A percentile compares a stretch with the other conserved stretches of the same genome.
phyloP scores from a whole-genome alignment of 495 filamentous ascomycete genomes.

The Aspergillus bridgeri region DNA sequence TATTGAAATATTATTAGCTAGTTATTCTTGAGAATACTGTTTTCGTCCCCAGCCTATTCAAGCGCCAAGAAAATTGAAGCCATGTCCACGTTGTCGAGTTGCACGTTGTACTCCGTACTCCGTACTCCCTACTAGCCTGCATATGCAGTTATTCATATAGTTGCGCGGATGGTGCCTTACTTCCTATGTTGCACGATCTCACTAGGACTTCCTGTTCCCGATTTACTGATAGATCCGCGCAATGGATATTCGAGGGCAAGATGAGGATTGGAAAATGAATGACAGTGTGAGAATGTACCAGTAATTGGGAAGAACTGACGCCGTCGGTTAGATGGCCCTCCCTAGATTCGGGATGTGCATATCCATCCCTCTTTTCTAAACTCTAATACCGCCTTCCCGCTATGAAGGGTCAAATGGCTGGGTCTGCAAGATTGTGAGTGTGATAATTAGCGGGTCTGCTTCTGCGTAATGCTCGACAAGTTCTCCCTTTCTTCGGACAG shows the following conservation, averaged over 20 bases:
- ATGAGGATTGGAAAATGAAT: background rate
- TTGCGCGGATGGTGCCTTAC: background rate
- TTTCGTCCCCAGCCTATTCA: background rate
- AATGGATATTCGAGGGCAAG: background rate
- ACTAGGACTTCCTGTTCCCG: background rate
- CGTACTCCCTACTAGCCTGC: background rate
- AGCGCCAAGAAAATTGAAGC: background rate
- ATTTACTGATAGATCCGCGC: background rate
- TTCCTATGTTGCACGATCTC: background rate
- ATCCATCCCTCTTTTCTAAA: conserved; percentile 10
- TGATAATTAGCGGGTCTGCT: background rate
- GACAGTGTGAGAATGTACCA: background rate
- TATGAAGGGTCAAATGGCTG: conserved; percentile 7
- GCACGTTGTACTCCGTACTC: background rate
- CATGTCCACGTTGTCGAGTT: background rate
- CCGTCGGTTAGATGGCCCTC: background rate
- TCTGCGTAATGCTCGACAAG: background rate
- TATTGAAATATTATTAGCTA: background rate
- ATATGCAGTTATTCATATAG: too few relatives aligned
- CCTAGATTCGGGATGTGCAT: conserved; percentile 15
- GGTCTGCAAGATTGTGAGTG: background rate
- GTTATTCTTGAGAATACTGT: background rate
- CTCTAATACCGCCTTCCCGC: conserved; percentile 1
- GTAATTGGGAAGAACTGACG: background rate
- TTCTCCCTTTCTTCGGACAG: background rate